Base-by-base conservation (phyloP, 257 asterid genomes). In the Cynanchum wilfordii region DNA sequence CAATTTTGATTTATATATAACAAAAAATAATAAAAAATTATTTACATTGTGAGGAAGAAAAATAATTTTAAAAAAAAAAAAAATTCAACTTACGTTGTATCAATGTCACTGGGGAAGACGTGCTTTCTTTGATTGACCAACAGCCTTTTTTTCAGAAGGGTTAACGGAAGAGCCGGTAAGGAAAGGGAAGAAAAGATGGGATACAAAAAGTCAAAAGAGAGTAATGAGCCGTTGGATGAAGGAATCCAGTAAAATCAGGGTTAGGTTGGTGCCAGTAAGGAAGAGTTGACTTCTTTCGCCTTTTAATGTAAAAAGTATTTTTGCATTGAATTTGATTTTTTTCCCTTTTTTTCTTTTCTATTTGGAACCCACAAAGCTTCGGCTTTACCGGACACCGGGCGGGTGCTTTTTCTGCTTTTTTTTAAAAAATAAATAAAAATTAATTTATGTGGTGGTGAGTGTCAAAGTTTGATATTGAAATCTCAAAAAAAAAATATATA, bases 151-250 rank as follows among this genome's bases (percentile, higher is more conserved):
- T 54, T 54, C 10, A 58, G 36, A 58, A 82, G 87, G 73, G 76
- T 44, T 76, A 79, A 70, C 25, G 70, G 83, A 79, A 68, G 73
- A 79, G 76, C 55, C 73, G 75, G 84, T 80, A 81, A 70, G 51
- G 75, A 60, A 50, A 75, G 66, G 68, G 68, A 52, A 72, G 36
- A 77, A 74, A 69, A 57, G 12, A 16, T 20, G 38, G 59, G 50
- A n/a, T 33, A 8, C 66, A 78, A 5, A 86, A 89, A 89, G 94
- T 87, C 96, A 91, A 90, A 86, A 76, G 86, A 15, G 15, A 69
- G 81, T 81, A 77, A 84, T 85, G 89, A 87, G 87, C 90, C 92
- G 96, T 89, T 89, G 82, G 87, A 84, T 86, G 27, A 68, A 40
- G 75, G 47, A 20, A 13, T 67, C 47, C 47, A 71, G 62, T 56